Percentiles rank a stretch among this genome's conserved stretches.
These are phyloP conservation scores for Leptosphaerulina australis DNA, from an alignment of 2,329 filamentous ascomycete species.

Conservation along the genomic window DNA sequence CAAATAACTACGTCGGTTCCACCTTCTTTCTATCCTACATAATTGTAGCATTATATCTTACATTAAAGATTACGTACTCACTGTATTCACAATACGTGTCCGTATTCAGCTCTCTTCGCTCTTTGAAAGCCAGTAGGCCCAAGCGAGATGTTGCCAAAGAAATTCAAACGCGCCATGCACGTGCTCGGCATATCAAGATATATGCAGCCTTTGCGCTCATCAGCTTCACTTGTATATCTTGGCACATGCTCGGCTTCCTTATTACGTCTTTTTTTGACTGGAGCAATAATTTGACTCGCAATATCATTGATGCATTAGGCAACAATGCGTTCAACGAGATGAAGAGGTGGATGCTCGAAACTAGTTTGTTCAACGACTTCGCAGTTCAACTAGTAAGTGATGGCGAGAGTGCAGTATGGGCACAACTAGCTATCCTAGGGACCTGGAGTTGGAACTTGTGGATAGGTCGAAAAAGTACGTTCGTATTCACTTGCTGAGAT, in stretches of 20 bases:
- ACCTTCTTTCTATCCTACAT: conserved; percentile 42
- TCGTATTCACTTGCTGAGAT: not conserved
- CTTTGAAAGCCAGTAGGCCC: conserved; percentile 1
- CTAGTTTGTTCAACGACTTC: conserved; percentile 37
- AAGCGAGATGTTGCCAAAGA: conserved; percentile 9
- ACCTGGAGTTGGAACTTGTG: conserved; percentile 43
- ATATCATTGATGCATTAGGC: not conserved
- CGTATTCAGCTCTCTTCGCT: not conserved
- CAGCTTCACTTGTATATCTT: conserved; percentile 38
- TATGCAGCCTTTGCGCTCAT: conserved; percentile 35
- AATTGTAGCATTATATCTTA: conserved; percentile 32
- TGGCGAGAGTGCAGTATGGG: conserved; percentile 32
- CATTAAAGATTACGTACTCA: conserved; percentile 21
- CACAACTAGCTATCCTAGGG: conserved; percentile 32
- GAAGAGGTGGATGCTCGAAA: conserved; percentile 38
- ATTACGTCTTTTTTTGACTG: conserved; percentile 33
- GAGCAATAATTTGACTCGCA: conserved; percentile 10
- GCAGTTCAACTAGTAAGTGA: conserved; percentile 37
- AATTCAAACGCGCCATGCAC: conserved; percentile 22
- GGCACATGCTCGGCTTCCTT: conserved; percentile 43
- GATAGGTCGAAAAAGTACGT: conserved; percentile 35
- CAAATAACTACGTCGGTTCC: conserved; percentile 39
- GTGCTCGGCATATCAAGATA: conserved; percentile 34
- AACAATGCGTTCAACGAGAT: conserved; percentile 12
- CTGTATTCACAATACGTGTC: conserved; percentile 28